Evolutionary conservation across 2,329 filamentous ascomycete genomes (phyloP).

Genomic region (Fusarium sp.): DNA sequence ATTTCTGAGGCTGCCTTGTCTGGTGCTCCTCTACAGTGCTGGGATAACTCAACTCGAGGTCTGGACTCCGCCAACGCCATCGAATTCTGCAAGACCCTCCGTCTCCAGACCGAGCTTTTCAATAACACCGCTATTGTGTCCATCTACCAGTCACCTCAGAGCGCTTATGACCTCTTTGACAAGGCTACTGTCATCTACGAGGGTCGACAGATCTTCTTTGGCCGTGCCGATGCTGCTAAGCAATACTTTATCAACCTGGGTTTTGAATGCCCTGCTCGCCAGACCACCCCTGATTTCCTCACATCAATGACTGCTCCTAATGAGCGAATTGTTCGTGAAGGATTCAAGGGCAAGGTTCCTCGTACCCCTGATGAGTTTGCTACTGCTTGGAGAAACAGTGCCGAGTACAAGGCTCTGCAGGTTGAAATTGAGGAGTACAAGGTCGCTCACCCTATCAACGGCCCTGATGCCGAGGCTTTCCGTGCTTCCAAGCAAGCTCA

Average conservation of each 20-base stretch:
- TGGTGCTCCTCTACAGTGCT: conserved; percentile 71
- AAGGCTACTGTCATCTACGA: conserved; percentile 71
- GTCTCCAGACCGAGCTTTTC: conserved; percentile 75
- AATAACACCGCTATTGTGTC: conserved; percentile 75
- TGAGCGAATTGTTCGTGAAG: conserved; percentile 67
- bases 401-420: conserved; percentile 63
- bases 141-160: conserved; percentile 78
- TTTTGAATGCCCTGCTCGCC: conserved; percentile 74
- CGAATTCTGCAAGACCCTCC: conserved; percentile 79
- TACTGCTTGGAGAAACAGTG: conserved; percentile 67
- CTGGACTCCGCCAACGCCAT: conserved; percentile 81
- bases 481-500: conserved; percentile 65
- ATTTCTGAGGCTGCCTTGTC: conserved; percentile 72
- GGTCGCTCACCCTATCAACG: conserved; percentile 63
- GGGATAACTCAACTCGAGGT: conserved; percentile 80
- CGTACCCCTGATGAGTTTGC: conserved; percentile 73
- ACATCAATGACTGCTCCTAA: conserved; percentile 74
- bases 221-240: conserved; percentile 69
- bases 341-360: conserved; percentile 68
- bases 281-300: conserved; percentile 78
- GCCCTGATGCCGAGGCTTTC: conserved; percentile 68
- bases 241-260: conserved; percentile 76
- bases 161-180: conserved; percentile 73
- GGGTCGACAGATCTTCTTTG: conserved; percentile 73
- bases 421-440: conserved; percentile 69